These are phyloP conservation scores for Penicillium sp. DNA, from an alignment of 2,329 filamentous ascomycete species.

Conservation along the genomic window DNA sequence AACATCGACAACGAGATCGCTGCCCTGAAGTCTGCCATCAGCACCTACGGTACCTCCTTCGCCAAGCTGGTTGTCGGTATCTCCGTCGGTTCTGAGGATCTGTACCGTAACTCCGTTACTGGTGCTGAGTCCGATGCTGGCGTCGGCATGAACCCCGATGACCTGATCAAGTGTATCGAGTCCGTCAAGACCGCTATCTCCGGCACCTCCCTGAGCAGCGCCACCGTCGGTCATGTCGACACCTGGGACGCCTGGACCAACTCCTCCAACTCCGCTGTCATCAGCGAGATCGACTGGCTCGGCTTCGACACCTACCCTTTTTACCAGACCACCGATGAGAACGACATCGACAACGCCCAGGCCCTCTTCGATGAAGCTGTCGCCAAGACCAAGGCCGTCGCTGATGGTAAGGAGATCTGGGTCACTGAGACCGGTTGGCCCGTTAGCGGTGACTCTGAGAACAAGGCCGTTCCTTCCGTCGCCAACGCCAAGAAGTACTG, in stretches of 20 bases:
- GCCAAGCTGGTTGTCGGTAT: slow-evolving; percentile 67
- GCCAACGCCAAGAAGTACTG: slow-evolving; percentile 78
- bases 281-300: slow-evolving; percentile 72
- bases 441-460: slow-evolving; percentile 64
- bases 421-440: slow-evolving; percentile 90
- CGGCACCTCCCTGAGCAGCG: slow-evolving; percentile 56
- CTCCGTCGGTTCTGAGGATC: slow-evolving; percentile 82
- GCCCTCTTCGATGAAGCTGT: slow-evolving; percentile 68
- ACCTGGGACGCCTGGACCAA: slow-evolving; percentile 84
- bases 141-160: slow-evolving; percentile 62
- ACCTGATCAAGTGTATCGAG: slow-evolving; percentile 68
- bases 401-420: slow-evolving; percentile 72
- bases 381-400: slow-evolving; percentile 57
- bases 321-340: slow-evolving; percentile 70
- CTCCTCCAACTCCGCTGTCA: slow-evolving; percentile 67
- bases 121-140: slow-evolving; percentile 65
- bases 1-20: slow-evolving; percentile 71
- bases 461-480: slow-evolving; percentile 62
- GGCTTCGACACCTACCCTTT: slow-evolving; percentile 85
- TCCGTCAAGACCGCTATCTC: slow-evolving; percentile 65
- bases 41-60: slow-evolving; percentile 66
- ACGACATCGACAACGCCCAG: slow-evolving; percentile 62
- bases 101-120: slow-evolving; percentile 75
- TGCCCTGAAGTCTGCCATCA: slow-evolving; percentile 69
- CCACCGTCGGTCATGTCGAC: slow-evolving; percentile 78